Percentiles rank a stretch among this genome's conserved stretches.
Conservation (phyloP, 2,329 filamentous ascomycete genomes). For the Fusarium sp. region DNA sequence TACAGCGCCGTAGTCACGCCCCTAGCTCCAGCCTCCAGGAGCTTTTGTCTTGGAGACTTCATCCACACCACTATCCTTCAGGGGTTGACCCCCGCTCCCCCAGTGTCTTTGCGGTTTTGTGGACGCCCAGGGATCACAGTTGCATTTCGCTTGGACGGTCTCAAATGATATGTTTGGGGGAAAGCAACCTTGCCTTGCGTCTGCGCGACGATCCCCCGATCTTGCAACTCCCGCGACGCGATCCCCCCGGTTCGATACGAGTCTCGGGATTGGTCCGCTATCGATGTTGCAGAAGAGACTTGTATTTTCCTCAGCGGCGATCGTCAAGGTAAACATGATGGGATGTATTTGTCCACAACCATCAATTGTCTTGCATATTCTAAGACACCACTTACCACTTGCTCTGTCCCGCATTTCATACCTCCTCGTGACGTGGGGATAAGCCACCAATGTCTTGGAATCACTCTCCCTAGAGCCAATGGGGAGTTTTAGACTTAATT, state of each 20-base stretch:
- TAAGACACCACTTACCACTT: neutral
- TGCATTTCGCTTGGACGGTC: constrained; percentile 31
- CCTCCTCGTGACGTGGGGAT: neutral
- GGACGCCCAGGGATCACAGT: constrained; percentile 29
- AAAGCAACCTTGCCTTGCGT: constrained; percentile 28
- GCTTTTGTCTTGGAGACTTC: constrained; percentile 1
- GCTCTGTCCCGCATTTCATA: neutral
- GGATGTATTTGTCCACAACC: constrained; percentile 6
- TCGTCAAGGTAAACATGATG: constrained; percentile 16
- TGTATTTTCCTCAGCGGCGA: constrained; percentile 20
- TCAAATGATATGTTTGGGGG: constrained; percentile 24
- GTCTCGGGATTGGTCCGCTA: constrained; percentile 23
- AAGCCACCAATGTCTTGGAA: neutral
- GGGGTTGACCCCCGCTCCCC: constrained; percentile 18
- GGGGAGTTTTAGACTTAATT: neutral
- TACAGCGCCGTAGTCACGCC: neutral
- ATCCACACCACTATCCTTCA: neutral
- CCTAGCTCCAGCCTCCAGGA: constrained; percentile 12
- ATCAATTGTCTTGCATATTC: constrained; percentile 6
- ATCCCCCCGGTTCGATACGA: neutral
- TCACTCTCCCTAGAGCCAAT: neutral
- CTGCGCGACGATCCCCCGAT: constrained; percentile 37
- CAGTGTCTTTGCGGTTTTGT: constrained; percentile 21
- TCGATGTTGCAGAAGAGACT: constrained; percentile 10
- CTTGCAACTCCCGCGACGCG: constrained; percentile 34